Evolutionary conservation across 495 filamentous ascomycete genomes (phyloP), one percentile per base, ranked within the genome.

Genomic region (Lophiotrema nucula): DNA sequence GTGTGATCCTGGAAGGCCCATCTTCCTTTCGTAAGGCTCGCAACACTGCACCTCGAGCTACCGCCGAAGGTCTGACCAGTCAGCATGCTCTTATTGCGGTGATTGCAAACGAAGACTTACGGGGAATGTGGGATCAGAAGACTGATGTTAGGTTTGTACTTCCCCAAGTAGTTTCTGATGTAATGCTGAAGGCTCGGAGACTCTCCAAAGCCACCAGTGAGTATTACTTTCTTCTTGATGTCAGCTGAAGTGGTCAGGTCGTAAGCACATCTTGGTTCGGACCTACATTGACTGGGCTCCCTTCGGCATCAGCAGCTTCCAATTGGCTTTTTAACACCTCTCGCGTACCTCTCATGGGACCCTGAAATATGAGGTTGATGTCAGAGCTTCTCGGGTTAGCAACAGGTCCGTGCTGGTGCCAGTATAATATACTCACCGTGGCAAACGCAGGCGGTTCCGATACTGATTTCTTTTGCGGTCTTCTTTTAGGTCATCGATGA

Each of bases 121-220:
- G 25, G 4, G 15, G 28, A 33, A 6, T 31, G 4, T 6, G 47
- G 25, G 18, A 22, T 37, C 12, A 37, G 8, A 31, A 50, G 21
- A 35, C 12, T 37, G 37, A 50, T 50, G 8, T 37, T 15, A 12
- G n/a, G 25, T 4, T 23, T 15, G 35, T 19, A 26, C 27, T 33
- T 43, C 31, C 38, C 35, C 35, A 46, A 53, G 26, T 19, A 61
- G 42, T 21, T 53, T 56, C 26, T 54, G 37, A 54, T 27, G 22
- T 57, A 49, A 33, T 27, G 50, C 33, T 51, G 53, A 18, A 72
- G 48, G 18, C 64, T 65, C 37, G 58, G 58, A 15, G 70, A 67
- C 5, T 47, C 52, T 13, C 48, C 68, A 60, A 72, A 72, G 18
- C 70, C 70, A 27, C 70, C 68, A 21, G 69, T 69, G 13, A 72